A percentile compares a stretch with the other conserved stretches of the same genome.
Evolutionary conservation across 139 green algal genomes (phyloP).

Genomic region (Chlamydomonas asymmetrica): DNA sequence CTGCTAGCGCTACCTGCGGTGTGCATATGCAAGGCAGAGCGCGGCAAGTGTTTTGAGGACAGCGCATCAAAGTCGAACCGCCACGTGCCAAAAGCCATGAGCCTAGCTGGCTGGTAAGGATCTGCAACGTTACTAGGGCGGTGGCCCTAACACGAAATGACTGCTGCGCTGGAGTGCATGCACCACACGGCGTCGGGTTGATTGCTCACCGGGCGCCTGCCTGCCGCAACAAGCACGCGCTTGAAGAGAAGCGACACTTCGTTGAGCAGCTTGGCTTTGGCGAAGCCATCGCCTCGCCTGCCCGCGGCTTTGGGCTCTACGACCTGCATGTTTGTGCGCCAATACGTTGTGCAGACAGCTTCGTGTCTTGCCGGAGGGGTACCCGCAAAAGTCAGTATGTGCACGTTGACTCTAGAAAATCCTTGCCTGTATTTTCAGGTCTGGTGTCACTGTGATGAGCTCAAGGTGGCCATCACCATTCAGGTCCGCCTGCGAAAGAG

Average conservation of each 20-base stretch:
- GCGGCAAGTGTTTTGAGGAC: too few species aligned
- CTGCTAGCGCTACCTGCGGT: conserved; percentile 64
- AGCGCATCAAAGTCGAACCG: too few species aligned
- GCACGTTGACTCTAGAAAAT: too few species aligned
- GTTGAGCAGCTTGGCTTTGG: conserved; percentile 56
- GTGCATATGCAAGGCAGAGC: too few species aligned
- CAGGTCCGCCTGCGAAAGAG: conserved; percentile 74
- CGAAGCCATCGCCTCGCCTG: conserved; percentile 76
- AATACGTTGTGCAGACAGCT: too few species aligned
- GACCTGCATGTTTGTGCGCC: conserved; percentile 48
- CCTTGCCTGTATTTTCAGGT: conserved; percentile 73
- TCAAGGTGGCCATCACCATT: conserved; percentile 95
- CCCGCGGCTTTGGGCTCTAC: conserved; percentile 56
- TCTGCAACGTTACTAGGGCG: too few species aligned
- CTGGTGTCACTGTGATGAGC: conserved; percentile 76
- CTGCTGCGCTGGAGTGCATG: neutral
- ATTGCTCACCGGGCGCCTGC: conserved; percentile 33
- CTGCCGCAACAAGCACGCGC: conserved; percentile 41
- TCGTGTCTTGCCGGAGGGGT: too few species aligned
- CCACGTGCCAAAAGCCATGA: too few species aligned
- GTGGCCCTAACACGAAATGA: too few species aligned
- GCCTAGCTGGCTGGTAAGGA: too few species aligned
- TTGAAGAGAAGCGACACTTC: conserved; percentile 61
- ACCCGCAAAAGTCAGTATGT: too few species aligned
- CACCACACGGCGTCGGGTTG: neutral